A percentile compares a stretch with the other conserved stretches of the same genome.
Evolutionary conservation across 2,329 filamentous ascomycete species (phyloP).

Genomic region (Epichloe sp.): DNA sequence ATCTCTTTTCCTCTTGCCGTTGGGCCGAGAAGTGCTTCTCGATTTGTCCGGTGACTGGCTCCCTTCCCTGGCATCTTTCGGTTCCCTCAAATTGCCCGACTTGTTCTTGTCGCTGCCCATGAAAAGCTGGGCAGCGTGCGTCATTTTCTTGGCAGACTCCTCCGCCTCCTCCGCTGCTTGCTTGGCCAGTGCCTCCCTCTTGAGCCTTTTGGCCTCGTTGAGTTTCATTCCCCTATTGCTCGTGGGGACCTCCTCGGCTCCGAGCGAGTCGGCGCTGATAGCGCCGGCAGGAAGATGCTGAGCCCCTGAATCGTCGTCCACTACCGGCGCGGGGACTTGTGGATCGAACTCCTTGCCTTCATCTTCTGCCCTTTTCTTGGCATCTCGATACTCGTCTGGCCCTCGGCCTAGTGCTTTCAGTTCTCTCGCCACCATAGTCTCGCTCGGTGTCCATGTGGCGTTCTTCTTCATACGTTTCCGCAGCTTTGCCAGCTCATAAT

Average conservation of each 20-base stretch:
- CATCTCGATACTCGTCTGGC: slow-evolving; percentile 45
- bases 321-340: slow-evolving; percentile 19
- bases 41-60: slow-evolving; percentile 14
- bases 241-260: slow-evolving; percentile 47
- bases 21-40: slow-evolving; percentile 18
- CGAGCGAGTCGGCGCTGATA: slow-evolving; percentile 42
- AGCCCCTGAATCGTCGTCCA: slow-evolving; percentile 37
- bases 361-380: slow-evolving; percentile 51
- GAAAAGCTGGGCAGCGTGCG: slow-evolving; percentile 32
- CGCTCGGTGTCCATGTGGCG: slow-evolving; percentile 69
- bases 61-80: slow-evolving; percentile 12
- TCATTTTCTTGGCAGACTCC: slow-evolving; percentile 40
- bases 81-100: slow-evolving; percentile 10
- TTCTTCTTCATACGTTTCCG: slow-evolving; percentile 89
- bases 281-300: slow-evolving; percentile 45
- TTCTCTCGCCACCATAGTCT: slow-evolving; percentile 74
- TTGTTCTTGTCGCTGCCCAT: slow-evolving; percentile 15
- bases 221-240: slow-evolving; percentile 66
- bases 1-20: slow-evolving; percentile 34
- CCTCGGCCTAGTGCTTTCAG: slow-evolving; percentile 58
- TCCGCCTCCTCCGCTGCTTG: slow-evolving; percentile 50
- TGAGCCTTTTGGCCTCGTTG: slow-evolving; percentile 65
- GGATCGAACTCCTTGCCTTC: slow-evolving; percentile 48
- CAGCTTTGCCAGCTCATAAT: slow-evolving; percentile 53
- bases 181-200: slow-evolving; percentile 50